Evolutionary conservation across 768 basidiomycete species (phyloP).

Genomic region (Xanthoconium stramineum): DNA sequence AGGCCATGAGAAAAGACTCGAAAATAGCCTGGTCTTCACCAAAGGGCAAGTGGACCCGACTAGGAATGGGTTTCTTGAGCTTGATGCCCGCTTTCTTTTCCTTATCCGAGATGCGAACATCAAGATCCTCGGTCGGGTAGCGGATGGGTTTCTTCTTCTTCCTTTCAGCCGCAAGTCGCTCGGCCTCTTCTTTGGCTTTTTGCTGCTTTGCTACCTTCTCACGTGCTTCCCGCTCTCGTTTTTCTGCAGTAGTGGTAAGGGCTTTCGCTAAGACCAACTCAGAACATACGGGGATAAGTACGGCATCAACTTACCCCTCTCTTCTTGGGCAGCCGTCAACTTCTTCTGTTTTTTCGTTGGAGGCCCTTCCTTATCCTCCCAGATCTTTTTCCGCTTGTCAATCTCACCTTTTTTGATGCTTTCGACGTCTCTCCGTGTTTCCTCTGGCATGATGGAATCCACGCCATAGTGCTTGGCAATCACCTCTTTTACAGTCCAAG

Average conservation of each 20-base stretch:
- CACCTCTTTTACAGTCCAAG: conserved; percentile 89
- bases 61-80: conserved; percentile 64
- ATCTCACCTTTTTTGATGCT: conserved; percentile 83
- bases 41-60: conserved; percentile 62
- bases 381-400: conserved; percentile 88
- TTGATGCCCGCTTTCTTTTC: conserved; percentile 79
- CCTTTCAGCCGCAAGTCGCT: conserved; percentile 69
- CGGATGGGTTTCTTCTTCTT: conserved; percentile 89
- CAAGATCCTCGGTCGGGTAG: conserved; percentile 91
- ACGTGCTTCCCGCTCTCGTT: conserved; percentile 64
- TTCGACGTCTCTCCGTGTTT: conserved; percentile 74
- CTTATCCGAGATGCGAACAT: conserved; percentile 74
- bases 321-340: conserved; percentile 67
- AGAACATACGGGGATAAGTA: conserved; percentile 4
- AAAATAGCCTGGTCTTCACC: conserved; percentile 62
- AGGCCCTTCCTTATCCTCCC: conserved; percentile 85
- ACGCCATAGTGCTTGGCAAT: conserved; percentile 87
- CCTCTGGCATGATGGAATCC: conserved; percentile 81
- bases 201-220: conserved; percentile 67
- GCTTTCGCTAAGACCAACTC: conserved; percentile 24
- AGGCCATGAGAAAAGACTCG: conserved; percentile 84
- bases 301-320: conserved; percentile 50
- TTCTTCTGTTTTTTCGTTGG: conserved; percentile 82
- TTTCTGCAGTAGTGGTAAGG: conserved; percentile 46
- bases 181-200: conserved; percentile 66